Base-by-base conservation (phyloP, 2,329 filamentous ascomycete genomes). In the Aspergillus sergii region DNA sequence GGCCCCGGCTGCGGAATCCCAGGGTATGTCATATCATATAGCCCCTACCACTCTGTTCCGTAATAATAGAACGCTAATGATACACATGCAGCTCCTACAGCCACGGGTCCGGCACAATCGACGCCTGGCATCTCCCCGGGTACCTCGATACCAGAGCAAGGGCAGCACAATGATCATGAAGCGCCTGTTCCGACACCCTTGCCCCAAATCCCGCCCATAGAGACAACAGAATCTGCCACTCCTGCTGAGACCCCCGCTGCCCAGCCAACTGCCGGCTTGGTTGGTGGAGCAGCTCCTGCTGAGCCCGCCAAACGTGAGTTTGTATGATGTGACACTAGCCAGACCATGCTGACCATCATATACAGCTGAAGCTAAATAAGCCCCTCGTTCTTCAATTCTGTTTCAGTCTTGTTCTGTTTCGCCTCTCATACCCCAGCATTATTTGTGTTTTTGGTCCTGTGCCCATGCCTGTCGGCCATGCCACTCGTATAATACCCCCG, bases 401-500 rank as follows among this genome's bases (percentile, higher is more conserved):
- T 51, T 57, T 50, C 23, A 50, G 23, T 48, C 53, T 56, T 46
- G 34, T 48, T 62, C 46, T 46, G 45, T 51, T 61, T 51, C 59
- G 54, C 59, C 57, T 59, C 46, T 64, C 62, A 66, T 68, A 68
- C 62, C 60, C 64, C 61, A 60, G 60, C 67, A 61, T 62, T 54
- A 53, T 63, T 28, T 60, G 64, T 59, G 51, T 58, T 36, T 62
- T 64, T 45, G 59, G 58, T 59, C 59, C 32, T 64, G 48, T 51
- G 50, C 43, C 43, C 45, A 59, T 57, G 63, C 50, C 54, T 59
- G 23, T 43, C 53, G 32, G 57, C 43, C 41, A 11, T 46, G 21
- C 51, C 32, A 14, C 41, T 57, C 28, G 30, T 43, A 58, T 63
- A 66, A 69, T 69, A 69, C 68, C 66, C 68, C 67, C 50, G 62